phyloP scores from a whole-genome alignment of 305 asterid species.

The Ajuga reptans region DNA sequence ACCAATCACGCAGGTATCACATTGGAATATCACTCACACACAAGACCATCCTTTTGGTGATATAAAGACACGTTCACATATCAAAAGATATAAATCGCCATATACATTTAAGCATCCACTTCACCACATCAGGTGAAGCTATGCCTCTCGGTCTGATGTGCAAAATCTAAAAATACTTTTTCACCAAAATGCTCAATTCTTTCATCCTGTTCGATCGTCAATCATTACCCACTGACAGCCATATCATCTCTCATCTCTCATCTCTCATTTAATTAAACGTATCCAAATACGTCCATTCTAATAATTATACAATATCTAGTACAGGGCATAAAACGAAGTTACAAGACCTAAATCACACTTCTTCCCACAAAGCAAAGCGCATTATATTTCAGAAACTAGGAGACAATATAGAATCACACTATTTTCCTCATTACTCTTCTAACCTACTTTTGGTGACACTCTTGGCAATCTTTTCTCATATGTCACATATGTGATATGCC shows the following conservation, averaged over 20 bases:
- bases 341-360: not conserved
- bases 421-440: not conserved
- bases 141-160: not conserved
- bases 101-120: slow-evolving; percentile 6
- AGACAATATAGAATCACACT: not conserved
- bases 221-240: not conserved
- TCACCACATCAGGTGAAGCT: slow-evolving; percentile 1
- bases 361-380: not conserved
- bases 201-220: not conserved
- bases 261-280: no score
- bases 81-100: not conserved
- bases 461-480: not conserved
- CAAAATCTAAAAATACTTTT: not conserved
- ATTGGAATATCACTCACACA: not conserved
- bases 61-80: not conserved
- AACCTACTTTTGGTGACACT: not conserved
- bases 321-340: no score
- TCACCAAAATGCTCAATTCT: not conserved
- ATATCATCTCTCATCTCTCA: no score
- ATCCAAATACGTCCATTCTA: not conserved
- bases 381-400: not conserved
- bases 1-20: not conserved
- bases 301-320: not conserved
- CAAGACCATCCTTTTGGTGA: not conserved
- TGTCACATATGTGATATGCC: not conserved